phyloP scores from a whole-genome alignment of 2,329 filamentous ascomycete genomes.

The Tolypocladium paradoxum region DNA sequence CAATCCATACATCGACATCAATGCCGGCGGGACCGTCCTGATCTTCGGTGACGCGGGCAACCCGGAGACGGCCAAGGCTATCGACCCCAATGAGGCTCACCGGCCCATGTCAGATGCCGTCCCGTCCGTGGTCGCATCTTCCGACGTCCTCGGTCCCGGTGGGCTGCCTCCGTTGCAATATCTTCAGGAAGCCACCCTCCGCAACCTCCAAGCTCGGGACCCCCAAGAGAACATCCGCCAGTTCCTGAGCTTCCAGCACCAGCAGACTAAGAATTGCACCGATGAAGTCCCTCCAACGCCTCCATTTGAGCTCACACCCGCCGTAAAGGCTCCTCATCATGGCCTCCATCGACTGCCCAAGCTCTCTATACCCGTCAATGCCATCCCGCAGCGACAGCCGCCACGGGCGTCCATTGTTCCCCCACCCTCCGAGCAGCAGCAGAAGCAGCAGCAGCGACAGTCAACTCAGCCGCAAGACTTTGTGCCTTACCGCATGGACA shows the following conservation, averaged over 20 bases:
- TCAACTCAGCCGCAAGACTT: conserved; percentile 23
- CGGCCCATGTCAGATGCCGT: conserved; percentile 65
- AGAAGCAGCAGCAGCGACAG: conserved; percentile 13
- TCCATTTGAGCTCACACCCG: conserved; percentile 53
- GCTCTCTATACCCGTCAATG: conserved; percentile 44
- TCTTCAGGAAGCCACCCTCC: conserved; percentile 64
- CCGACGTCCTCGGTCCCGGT: conserved; percentile 72
- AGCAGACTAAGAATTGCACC: conserved; percentile 41
- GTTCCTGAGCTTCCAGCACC: conserved; percentile 82
- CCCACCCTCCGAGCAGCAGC: conserved; percentile 14
- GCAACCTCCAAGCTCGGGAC: conserved; percentile 59
- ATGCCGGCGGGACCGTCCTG: conserved; percentile 56
- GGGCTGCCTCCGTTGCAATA: conserved; percentile 51
- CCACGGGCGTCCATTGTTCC: conserved; percentile 18
- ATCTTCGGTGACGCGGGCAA: conserved; percentile 73
- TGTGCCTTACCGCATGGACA: conserved; percentile 41
- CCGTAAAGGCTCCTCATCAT: conserved; percentile 35
- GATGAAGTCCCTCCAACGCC: conserved; percentile 58
- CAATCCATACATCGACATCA: conserved; percentile 52
- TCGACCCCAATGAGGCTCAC: conserved; percentile 43
- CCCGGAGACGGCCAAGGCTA: conserved; percentile 48
- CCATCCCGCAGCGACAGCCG: conserved; percentile 16
- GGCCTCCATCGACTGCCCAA: conserved; percentile 50
- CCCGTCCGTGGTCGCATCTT: conserved; percentile 81
- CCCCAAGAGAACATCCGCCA: conserved; percentile 89